Conservation (phyloP, 225 moss, liverwort and hornwort genomes). For the Neckera pumila region DNA sequence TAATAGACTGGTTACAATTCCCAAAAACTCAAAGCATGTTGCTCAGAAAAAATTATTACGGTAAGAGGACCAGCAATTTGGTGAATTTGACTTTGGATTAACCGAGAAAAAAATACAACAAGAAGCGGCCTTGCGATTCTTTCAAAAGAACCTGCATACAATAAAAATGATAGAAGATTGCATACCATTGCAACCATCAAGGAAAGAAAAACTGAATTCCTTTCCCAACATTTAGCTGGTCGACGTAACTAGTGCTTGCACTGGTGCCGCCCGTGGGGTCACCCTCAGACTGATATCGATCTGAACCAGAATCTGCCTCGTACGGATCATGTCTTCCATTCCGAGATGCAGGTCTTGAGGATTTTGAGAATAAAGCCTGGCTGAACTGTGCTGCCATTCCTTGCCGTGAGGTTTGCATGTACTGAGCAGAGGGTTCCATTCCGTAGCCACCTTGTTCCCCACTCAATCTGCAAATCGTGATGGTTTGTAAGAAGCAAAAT, state of each 20-base stretch:
- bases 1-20: not conserved
- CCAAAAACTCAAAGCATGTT: not conserved
- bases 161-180: not conserved
- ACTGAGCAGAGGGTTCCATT: conserved; percentile 11
- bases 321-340: conserved; percentile 10
- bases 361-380: not conserved
- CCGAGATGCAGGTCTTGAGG: not conserved
- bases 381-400: conserved; percentile 1
- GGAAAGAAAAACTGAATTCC: conserved; percentile 47
- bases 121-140: not conserved
- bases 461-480: conserved; percentile 10
- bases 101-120: not conserved
- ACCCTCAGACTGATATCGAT: conserved; percentile 5
- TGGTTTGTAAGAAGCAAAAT: not conserved
- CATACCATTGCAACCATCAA: not conserved
- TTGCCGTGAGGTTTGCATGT: conserved; percentile 8
- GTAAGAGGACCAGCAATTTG: not conserved
- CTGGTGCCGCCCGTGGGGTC: not conserved
- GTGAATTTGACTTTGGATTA: not conserved
- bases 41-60: not conserved
- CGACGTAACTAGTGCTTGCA: conserved; percentile 14
- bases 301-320: conserved; percentile 7
- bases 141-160: not conserved
- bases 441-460: conserved; percentile 9
- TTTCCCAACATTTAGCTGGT: conserved; percentile 39